Evolutionary conservation across 768 basidiomycete genomes (phyloP).

Genomic region (Naganishia randhawae): DNA sequence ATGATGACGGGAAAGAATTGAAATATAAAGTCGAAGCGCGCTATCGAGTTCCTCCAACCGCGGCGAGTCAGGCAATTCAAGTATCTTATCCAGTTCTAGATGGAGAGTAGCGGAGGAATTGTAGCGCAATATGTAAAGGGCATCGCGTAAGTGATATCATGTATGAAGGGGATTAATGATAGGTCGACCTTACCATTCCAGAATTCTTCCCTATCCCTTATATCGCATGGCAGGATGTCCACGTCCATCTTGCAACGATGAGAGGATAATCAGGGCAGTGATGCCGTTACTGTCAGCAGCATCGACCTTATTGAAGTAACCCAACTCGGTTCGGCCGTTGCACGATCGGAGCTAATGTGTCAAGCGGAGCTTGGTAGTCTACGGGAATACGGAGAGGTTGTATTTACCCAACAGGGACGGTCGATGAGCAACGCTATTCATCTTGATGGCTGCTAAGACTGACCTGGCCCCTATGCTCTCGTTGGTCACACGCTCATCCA

Average conservation of each 20-base stretch:
- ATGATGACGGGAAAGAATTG: slow-evolving; percentile 79
- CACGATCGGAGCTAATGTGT: neutral
- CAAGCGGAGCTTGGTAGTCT: neutral
- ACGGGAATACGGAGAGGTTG: neutral
- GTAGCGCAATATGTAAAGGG: neutral
- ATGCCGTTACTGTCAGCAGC: neutral
- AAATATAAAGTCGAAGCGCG: slow-evolving; percentile 69
- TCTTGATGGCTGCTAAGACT: neutral
- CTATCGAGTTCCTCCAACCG: slow-evolving; percentile 74
- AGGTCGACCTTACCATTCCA: slow-evolving; percentile 22
- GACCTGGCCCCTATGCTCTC: neutral
- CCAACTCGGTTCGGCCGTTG: neutral
- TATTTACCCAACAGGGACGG: neutral
- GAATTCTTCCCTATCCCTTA: slow-evolving; percentile 27
- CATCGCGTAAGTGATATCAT: neutral
- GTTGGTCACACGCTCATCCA: neutral
- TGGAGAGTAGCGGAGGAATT: slow-evolving; percentile 3
- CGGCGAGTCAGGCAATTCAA: slow-evolving; percentile 62
- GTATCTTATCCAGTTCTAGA: slow-evolving; percentile 79
- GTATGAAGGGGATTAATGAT: neutral
- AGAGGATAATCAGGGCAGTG: neutral
- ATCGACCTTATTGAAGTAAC: neutral
- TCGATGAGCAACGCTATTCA: neutral
- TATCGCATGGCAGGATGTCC: slow-evolving; percentile 14
- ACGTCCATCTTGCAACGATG: slow-evolving; percentile 9